Evolutionary conservation across 179 eudicot species (phyloP).

Genomic region (Beta corolliflora): DNA sequence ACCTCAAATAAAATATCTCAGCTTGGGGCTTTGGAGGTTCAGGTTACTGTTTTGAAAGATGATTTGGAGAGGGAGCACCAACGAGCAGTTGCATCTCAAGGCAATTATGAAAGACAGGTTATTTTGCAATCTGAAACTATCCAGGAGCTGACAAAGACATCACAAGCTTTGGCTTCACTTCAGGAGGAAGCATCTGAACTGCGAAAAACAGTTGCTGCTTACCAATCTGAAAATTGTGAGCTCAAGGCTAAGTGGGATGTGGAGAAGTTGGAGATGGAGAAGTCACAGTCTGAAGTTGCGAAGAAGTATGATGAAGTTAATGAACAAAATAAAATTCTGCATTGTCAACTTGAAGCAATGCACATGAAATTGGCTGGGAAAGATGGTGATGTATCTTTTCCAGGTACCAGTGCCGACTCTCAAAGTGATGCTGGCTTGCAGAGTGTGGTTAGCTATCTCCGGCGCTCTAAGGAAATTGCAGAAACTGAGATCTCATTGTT

Average conservation of each 20-base stretch:
- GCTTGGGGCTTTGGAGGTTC: slow-evolving; percentile 54
- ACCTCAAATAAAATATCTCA: slow-evolving; percentile 58
- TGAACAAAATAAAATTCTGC: slow-evolving; percentile 93
- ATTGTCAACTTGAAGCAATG: slow-evolving; percentile 74
- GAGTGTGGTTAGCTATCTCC: slow-evolving; percentile 81
- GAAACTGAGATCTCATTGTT: slow-evolving; percentile 93
- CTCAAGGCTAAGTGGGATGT: slow-evolving; percentile 74
- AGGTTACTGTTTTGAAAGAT: slow-evolving; percentile 60
- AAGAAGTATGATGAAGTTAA: slow-evolving; percentile 69
- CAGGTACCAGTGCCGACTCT: slow-evolving; percentile 39
- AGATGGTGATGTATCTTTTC: slow-evolving; percentile 52
- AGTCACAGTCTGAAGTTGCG: slow-evolving; percentile 61
- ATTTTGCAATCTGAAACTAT: slow-evolving; percentile 91
- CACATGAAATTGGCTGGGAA: slow-evolving; percentile 82
- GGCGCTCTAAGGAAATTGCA: slow-evolving; percentile 93
- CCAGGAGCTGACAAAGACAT: slow-evolving; percentile 93
- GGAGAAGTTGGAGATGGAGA: slow-evolving; percentile 69
- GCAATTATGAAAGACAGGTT: slow-evolving; percentile 96
- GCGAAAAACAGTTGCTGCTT: slow-evolving; percentile 55
- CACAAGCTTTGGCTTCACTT: slow-evolving; percentile 66
- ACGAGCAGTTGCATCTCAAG: slow-evolving; percentile 66
- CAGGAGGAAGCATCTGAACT: slow-evolving; percentile 73
- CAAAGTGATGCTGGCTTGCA: slow-evolving; percentile 68
- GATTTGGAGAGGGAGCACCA: slow-evolving; percentile 79
- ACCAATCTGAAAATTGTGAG: slow-evolving; percentile 68